Conservation (phyloP, 257 asterid species). For the Ocimum tenuiflorum region DNA sequence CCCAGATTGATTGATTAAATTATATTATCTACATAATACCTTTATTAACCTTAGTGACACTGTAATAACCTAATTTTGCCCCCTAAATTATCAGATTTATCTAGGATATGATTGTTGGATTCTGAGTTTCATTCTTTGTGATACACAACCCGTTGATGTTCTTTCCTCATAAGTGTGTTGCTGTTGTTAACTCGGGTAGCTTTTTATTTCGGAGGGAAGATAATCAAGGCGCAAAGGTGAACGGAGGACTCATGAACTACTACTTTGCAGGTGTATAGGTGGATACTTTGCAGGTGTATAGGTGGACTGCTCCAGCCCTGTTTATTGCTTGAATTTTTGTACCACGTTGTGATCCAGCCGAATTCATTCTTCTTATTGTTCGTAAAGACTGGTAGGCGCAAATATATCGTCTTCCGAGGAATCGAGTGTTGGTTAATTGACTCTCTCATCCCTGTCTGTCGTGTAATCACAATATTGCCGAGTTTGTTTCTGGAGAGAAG, state of each 20-base stretch:
- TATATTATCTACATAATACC: background rate
- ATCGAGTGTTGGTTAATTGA: no score
- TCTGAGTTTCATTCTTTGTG: background rate
- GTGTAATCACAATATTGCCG: no score
- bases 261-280: no score
- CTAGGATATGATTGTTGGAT: background rate
- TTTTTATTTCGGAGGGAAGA: background rate
- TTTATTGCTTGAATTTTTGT: slow-evolving; percentile 4
- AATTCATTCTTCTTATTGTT: no score
- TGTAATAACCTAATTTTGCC: background rate
- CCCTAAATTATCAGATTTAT: background rate
- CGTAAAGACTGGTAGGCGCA: no score
- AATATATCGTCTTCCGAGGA: no score
- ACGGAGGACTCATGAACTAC: background rate
- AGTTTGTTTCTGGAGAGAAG: no score
- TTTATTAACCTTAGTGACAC: background rate
- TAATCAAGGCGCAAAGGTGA: background rate
- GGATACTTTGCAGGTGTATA: slow-evolving; percentile 31
- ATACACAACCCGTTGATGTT: background rate
- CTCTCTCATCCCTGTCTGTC: no score
- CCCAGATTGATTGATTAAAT: background rate
- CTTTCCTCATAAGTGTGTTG: no score
- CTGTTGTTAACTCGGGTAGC: background rate
- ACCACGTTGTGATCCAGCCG: background rate
- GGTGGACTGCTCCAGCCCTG: slow-evolving; percentile 24